A percentile compares a stretch with the other conserved stretches of the same genome.
Conservation (phyloP, 208 protist species). For the Leishmania braziliensis region DNA sequence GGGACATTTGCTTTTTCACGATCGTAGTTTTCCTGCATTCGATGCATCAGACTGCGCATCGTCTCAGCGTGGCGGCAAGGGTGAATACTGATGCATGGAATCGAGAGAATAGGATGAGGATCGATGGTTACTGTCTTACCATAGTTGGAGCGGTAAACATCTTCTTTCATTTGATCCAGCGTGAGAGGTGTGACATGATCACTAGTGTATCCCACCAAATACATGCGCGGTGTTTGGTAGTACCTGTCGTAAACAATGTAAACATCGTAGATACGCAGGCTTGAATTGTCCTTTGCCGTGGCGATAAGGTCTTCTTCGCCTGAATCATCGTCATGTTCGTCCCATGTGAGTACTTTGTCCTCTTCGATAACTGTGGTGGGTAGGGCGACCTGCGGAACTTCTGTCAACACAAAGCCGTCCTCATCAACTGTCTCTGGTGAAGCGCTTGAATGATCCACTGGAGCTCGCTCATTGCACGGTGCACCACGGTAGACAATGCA, state of each 20-base stretch:
- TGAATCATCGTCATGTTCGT: slow-evolving; percentile 48
- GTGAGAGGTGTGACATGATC: slow-evolving; percentile 77
- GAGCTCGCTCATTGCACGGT: slow-evolving; percentile 51
- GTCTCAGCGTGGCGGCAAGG: slow-evolving; percentile 95
- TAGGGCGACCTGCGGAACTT: slow-evolving; percentile 10
- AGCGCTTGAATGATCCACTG: slow-evolving; percentile 12
- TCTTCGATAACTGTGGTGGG: slow-evolving; percentile 19
- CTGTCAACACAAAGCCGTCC: slow-evolving; percentile 60
- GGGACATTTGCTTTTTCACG: slow-evolving; percentile 20
- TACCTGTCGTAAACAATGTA: slow-evolving; percentile 98
- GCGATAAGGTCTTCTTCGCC: slow-evolving; percentile 28
- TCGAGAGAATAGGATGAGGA: slow-evolving; percentile 81
- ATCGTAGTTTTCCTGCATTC: slow-evolving; percentile 76
- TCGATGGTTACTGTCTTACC: slow-evolving; percentile 98
- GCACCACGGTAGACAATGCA: slow-evolving; percentile 91
- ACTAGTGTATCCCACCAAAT: slow-evolving; percentile 94
- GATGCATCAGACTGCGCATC: slow-evolving; percentile 93
- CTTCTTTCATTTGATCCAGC: slow-evolving; percentile 94
- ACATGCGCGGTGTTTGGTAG: slow-evolving; percentile 96
- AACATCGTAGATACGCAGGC: slow-evolving; percentile 94
- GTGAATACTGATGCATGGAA: slow-evolving; percentile 95
- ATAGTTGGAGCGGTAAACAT: slow-evolving; percentile 96
- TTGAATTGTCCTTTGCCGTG: slow-evolving; percentile 6
- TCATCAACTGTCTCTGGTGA: slow-evolving; percentile 28
- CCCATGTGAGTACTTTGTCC: slow-evolving; percentile 61